These are phyloP conservation scores for Hyaloraphidium curvatum DNA, from an alignment of 192 early-diverging fungal genomes.

Conservation along the genomic window DNA sequence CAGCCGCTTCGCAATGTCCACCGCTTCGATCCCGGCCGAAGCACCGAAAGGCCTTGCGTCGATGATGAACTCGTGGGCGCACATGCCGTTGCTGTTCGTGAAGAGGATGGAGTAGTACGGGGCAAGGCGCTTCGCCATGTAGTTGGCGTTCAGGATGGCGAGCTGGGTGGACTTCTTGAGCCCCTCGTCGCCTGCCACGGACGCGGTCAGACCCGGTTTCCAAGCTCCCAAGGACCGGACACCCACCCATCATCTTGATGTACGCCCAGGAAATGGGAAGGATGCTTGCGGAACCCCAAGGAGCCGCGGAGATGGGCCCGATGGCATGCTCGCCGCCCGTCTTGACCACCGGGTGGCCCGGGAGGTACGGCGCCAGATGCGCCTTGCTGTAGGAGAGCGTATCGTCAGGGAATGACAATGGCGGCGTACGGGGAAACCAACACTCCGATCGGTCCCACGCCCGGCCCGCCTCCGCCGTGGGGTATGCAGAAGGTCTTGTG, in stretches of 20 bases:
- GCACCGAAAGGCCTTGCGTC: slow-evolving; percentile 79
- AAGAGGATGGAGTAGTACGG: slow-evolving; percentile 82
- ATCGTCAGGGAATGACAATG: background rate
- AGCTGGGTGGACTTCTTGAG: slow-evolving; percentile 68
- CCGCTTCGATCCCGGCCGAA: slow-evolving; percentile 62
- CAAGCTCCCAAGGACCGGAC: background rate
- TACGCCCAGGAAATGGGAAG: slow-evolving; percentile 98
- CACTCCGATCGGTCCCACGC: slow-evolving; percentile 93
- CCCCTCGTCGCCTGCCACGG: slow-evolving; percentile 43
- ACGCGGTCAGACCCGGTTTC: background rate
- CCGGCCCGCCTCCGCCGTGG: slow-evolving; percentile 96
- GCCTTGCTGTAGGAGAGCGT: slow-evolving; percentile 30
- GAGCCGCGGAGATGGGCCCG: slow-evolving; percentile 88
- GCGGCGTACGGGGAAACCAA: slow-evolving; percentile 15
- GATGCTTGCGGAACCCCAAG: slow-evolving; percentile 88
- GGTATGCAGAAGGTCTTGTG: slow-evolving; percentile 99
- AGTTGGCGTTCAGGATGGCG: slow-evolving; percentile 95
- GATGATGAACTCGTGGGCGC: slow-evolving; percentile 98
- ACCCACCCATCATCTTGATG: slow-evolving; percentile 89
- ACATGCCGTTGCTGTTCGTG: slow-evolving; percentile 84
- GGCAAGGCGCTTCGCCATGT: slow-evolving; percentile 82
- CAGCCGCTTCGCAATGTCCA: slow-evolving; percentile 97
- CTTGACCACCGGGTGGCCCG: slow-evolving; percentile 68
- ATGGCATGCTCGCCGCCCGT: slow-evolving; percentile 48
- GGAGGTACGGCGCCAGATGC: slow-evolving; percentile 79